phyloP scores from a whole-genome alignment of 1,139 yeast genomes.

The Blastobotrys aristatus region DNA sequence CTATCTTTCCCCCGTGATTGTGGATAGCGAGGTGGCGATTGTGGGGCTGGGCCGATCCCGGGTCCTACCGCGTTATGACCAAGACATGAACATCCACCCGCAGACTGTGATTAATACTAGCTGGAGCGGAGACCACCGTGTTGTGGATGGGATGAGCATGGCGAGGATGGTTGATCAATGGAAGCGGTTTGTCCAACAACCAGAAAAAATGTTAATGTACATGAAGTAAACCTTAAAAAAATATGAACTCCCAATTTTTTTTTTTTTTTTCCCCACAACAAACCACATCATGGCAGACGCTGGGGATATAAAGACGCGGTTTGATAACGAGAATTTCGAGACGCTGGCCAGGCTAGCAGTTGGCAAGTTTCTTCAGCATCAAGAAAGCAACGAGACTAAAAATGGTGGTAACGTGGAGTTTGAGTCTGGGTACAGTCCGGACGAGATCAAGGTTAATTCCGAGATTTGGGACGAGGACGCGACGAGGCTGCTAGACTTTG shows the following conservation, averaged over 20 bases:
- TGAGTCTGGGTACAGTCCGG: background rate
- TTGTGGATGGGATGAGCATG: slow-evolving; percentile 35
- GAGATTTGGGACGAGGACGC: slow-evolving; percentile 11
- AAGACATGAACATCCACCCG: slow-evolving; percentile 27
- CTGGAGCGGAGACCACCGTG: slow-evolving; percentile 37
- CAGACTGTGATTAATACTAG: slow-evolving; percentile 30
- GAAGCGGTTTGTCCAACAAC: slow-evolving; percentile 29
- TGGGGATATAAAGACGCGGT: background rate
- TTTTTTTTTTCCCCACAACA: slow-evolving; percentile 3
- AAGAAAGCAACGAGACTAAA: background rate
- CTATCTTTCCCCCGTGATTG: slow-evolving; percentile 67
- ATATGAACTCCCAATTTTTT: background rate
- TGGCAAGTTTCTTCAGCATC: slow-evolving; percentile 2
- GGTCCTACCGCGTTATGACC: slow-evolving; percentile 30
- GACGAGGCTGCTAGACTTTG: slow-evolving; percentile 31
- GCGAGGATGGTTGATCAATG: slow-evolving; percentile 32
- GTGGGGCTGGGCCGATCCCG: slow-evolving; percentile 33
- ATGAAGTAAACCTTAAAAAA: slow-evolving; percentile 17
- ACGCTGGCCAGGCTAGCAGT: slow-evolving; percentile 6
- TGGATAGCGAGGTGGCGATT: slow-evolving; percentile 34
- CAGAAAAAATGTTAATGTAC: slow-evolving; percentile 27
- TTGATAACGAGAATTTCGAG: slow-evolving; percentile 6
- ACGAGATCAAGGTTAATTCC: background rate
- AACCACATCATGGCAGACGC: background rate
- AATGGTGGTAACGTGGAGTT: background rate